phyloP scores from a whole-genome alignment of 139 green algal genomes.

The Bryopsis sp. region DNA sequence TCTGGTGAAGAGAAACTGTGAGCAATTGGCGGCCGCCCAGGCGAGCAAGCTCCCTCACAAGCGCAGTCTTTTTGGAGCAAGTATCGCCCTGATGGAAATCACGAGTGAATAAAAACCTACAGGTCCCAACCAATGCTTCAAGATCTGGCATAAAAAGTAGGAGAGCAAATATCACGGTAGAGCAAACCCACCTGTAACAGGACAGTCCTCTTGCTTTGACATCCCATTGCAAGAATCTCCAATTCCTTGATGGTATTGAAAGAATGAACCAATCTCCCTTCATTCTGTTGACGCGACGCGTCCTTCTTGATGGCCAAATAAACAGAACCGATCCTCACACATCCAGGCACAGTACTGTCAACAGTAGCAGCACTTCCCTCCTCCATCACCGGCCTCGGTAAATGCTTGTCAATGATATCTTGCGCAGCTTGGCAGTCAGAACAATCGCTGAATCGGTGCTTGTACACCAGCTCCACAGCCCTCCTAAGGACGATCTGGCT shows the following conservation, averaged over 20 bases:
- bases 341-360: conserved; percentile 12
- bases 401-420: conserved; percentile 14
- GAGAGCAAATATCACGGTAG: no score
- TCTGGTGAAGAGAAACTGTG: not conserved
- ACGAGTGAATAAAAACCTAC: no score
- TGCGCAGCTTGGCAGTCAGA: not conserved
- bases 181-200: no score
- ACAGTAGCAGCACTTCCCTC: not conserved
- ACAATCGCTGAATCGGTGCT: not conserved
- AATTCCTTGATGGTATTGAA: conserved; percentile 18
- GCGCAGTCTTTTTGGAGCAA: conserved; percentile 24
- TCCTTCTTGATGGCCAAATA: conserved; percentile 22
- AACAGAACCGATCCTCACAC: conserved; percentile 24
- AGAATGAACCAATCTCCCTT: conserved; percentile 20
- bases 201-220: conserved; percentile 23
- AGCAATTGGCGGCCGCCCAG: conserved; percentile 1
- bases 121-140: no score
- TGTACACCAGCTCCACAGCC: conserved; percentile 1
- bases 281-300: not conserved
- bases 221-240: conserved; percentile 24
- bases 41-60: conserved; percentile 28
- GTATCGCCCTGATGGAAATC: conserved; percentile 30
- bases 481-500: not conserved
- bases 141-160: no score
- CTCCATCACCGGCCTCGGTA: not conserved